Evolutionary conservation across 2,329 filamentous ascomycete genomes (phyloP).

Genomic region (Juglanconis juglandina): DNA sequence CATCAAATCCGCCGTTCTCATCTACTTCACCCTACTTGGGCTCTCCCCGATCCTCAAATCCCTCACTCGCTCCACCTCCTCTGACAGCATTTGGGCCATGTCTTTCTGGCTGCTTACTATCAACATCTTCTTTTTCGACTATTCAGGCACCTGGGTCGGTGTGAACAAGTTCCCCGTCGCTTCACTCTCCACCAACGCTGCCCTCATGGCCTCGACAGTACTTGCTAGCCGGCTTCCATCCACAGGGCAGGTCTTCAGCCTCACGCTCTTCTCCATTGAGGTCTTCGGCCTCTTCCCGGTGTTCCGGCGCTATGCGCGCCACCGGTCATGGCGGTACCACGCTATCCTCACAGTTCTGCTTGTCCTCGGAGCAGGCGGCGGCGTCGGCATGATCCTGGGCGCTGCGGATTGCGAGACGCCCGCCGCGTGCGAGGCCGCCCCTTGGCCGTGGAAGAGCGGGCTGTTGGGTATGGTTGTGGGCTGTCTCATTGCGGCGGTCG

Average conservation of each 20-base stretch:
- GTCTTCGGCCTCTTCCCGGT: slow-evolving; percentile 98
- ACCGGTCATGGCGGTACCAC: slow-evolving; percentile 79
- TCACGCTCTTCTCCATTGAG: slow-evolving; percentile 95
- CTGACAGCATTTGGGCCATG: slow-evolving; percentile 96
- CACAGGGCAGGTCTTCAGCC: slow-evolving; percentile 89
- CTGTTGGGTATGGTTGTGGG: slow-evolving; percentile 74
- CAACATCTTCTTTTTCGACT: slow-evolving; percentile 98
- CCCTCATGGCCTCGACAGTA: slow-evolving; percentile 93
- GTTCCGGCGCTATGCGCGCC: slow-evolving; percentile 82
- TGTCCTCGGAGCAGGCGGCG: slow-evolving; percentile 75
- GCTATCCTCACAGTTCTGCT: slow-evolving; percentile 70
- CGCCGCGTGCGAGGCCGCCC: slow-evolving; percentile 26
- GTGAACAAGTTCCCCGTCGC: slow-evolving; percentile 60
- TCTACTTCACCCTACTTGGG: slow-evolving; percentile 88
- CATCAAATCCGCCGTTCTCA: slow-evolving; percentile 86
- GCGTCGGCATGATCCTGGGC: slow-evolving; percentile 63
- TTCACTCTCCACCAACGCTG: slow-evolving; percentile 86
- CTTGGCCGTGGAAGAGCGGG: slow-evolving; percentile 51
- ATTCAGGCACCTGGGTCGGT: slow-evolving; percentile 65
- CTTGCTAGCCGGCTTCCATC: slow-evolving; percentile 84
- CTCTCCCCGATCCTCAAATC: slow-evolving; percentile 95
- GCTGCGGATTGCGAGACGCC: slow-evolving; percentile 31
- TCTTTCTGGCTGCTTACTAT: slow-evolving; percentile 89
- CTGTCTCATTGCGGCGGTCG: slow-evolving; percentile 68
- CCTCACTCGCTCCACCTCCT: slow-evolving; percentile 86